A percentile compares a stretch with the other conserved stretches of the same genome.
These are phyloP conservation scores for Boletus patriciae DNA, from an alignment of 768 basidiomycete genomes.

Conservation along the genomic window DNA sequence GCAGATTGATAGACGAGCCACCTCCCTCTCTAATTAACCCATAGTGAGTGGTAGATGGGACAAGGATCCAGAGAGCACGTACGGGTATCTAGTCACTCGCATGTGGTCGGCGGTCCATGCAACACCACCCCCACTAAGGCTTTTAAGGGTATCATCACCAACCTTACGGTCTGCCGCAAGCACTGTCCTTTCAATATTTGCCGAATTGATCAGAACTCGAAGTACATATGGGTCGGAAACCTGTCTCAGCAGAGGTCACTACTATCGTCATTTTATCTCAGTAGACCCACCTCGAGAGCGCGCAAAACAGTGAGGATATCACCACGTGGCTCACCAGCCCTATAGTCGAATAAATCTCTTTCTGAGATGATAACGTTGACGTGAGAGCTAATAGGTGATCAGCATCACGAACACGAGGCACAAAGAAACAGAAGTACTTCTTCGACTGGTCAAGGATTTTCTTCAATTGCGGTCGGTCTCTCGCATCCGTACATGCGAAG, in stretches of 20 bases:
- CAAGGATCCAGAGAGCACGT: slow-evolving; percentile 26
- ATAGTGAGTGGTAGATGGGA: neutral
- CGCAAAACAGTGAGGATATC: slow-evolving; percentile 74
- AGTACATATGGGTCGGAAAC: slow-evolving; percentile 71
- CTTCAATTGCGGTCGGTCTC: slow-evolving; percentile 60
- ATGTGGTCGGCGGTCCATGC: slow-evolving; percentile 68
- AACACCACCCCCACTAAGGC: slow-evolving; percentile 47
- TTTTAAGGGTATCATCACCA: slow-evolving; percentile 54
- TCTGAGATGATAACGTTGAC: slow-evolving; percentile 60
- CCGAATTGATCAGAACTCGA: slow-evolving; percentile 77
- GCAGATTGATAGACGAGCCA: slow-evolving; percentile 48
- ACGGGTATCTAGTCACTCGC: slow-evolving; percentile 65
- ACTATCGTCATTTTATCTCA: neutral
- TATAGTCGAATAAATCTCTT: slow-evolving; percentile 81
- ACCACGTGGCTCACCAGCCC: slow-evolving; percentile 64
- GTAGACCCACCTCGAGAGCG: slow-evolving; percentile 64
- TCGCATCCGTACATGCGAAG: slow-evolving; percentile 72
- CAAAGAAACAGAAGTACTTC: slow-evolving; percentile 53
- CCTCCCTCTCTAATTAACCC: slow-evolving; percentile 60
- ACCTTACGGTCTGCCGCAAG: slow-evolving; percentile 63
- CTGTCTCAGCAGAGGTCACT: slow-evolving; percentile 39
- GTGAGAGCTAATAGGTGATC: slow-evolving; percentile 40
- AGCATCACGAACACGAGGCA: slow-evolving; percentile 1
- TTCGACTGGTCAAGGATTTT: slow-evolving; percentile 53
- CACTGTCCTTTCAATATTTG: slow-evolving; percentile 67